Conservation (phyloP, 2,329 filamentous ascomycete genomes). For the Cordyceps militaris region DNA sequence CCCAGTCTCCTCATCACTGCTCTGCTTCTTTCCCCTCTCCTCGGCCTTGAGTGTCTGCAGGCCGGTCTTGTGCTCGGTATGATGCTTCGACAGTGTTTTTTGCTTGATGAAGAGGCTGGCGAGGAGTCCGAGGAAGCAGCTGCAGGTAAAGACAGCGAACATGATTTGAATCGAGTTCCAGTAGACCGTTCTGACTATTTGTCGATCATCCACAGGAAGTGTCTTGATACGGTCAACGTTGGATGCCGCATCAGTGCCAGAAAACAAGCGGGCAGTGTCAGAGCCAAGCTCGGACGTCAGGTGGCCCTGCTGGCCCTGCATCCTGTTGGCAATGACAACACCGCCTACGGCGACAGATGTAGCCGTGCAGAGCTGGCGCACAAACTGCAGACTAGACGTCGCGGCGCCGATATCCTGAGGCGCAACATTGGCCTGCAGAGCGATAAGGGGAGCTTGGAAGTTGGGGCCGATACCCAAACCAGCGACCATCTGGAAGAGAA, state of each 20-base stretch:
- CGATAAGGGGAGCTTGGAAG: slow-evolving; percentile 63
- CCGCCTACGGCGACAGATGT: slow-evolving; percentile 66
- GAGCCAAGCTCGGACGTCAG: slow-evolving; percentile 45
- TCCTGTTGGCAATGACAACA: slow-evolving; percentile 72
- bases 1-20: slow-evolving; percentile 3
- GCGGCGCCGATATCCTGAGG: slow-evolving; percentile 60
- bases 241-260: slow-evolving; percentile 53
- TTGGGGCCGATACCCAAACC: slow-evolving; percentile 61
- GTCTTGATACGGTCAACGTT: slow-evolving; percentile 50
- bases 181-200: slow-evolving; percentile 39
- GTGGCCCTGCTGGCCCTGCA: slow-evolving; percentile 47
- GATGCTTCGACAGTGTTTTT: slow-evolving; percentile 45
- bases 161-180: slow-evolving; percentile 45
- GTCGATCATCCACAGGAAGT: slow-evolving; percentile 39
- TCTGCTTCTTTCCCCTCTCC: slow-evolving; percentile 5
- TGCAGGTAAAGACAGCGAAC: slow-evolving; percentile 50
- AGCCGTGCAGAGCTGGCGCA: slow-evolving; percentile 61
- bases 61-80: slow-evolving; percentile 53
- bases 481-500: slow-evolving; percentile 55
- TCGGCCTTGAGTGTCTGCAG: slow-evolving; percentile 34
- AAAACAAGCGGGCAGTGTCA: slow-evolving; percentile 43
- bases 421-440: slow-evolving; percentile 56
- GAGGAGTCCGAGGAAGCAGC: slow-evolving; percentile 40
- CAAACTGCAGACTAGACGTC: slow-evolving; percentile 60
- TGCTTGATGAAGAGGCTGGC: slow-evolving; percentile 42